Evolutionary conservation across 2,329 filamentous ascomycete genomes (phyloP), one percentile per base, ranked within the genome.

Genomic region (Colletotrichum falcatum): DNA sequence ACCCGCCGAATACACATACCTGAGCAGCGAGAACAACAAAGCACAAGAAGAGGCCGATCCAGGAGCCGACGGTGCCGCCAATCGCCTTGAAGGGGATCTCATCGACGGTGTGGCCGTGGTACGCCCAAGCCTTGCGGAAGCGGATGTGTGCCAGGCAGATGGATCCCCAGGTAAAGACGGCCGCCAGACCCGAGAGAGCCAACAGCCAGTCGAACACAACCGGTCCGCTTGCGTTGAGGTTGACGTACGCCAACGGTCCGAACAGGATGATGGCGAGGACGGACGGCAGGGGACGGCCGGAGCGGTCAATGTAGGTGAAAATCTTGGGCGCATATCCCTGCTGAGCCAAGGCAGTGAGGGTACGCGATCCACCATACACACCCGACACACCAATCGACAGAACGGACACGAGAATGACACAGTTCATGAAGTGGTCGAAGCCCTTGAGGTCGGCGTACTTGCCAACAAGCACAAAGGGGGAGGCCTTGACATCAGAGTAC

Each of bases 121-220:
- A 76, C 16, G 77, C 78, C 90, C 90, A 92, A 0, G 89, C 90
- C 12, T 76, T 74, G 39, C 90, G 89, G 85, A 91, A 92, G 20
- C 90, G 89, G 74, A 92, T 90, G 75, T 92, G 90, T 1, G 88
- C 86, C 3, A 90, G 77, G 78, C 89, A 91, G 75, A 92, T 90
- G 61, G 86, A 89, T 33, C 84, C 88, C 90, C 90, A 92, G 20
- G 89, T 88, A 78, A 91, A 91, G 54, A 92, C 84, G 23, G 88
- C 85, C 9, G 87, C 86, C 1, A 92, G 84, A 66, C 88, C 90
- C 1, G 89, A 91, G 12, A 92, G 81, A 5, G 90, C 87, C 39
- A 88, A 84, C 2, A 92, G 84, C 90, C 90, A 92, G 70, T 87
- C 84, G 66, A 92, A 90, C 16, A 91, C 85, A 0, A 81, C 78